Base-by-base conservation (phyloP, 352 stramenopile species). In the Phytopythium mirpurense region DNA sequence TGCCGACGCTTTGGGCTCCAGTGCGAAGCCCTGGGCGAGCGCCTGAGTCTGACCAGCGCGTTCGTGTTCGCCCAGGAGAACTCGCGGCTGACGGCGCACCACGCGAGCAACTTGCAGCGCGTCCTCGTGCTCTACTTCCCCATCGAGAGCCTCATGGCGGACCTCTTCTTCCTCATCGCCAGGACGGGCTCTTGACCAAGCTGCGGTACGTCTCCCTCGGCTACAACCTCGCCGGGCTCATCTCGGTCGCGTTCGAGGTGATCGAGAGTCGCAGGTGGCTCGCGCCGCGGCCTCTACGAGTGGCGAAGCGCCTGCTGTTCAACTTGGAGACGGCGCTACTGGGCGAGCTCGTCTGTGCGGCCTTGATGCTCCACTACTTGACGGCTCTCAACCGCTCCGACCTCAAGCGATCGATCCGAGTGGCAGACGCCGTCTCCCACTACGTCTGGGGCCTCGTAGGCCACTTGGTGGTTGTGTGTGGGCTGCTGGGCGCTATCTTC, bases 201-300 rank as follows among this genome's bases (percentile, higher is more conserved):
- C n/a, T 63, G 35, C 66, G 71, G 56, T 74, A 71, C n/a, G 64
- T 68, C 42, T 74, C 66, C 11, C 34, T 71, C 16, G 53, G 66
- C 41, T 74, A 74, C 48, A 74, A 74, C 23, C 42, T 74, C 8
- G 64, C 62, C 0, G 57, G 66, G 26, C 49, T 74, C 9, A 54
- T 74, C 44, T 71, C 66, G 21, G 61, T 74, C 55, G 49, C 67
- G 26, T 74, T 69, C 23, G 66, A 68, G 34, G 71, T 74, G 49
- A 2, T 71, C 18, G 66, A 71, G 57, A 61, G 57, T 0, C 69
- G 65, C 29, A 45, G 45, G 5, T 72, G 60, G 57, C 29, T 72
- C 36, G 38, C 35, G 11, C 54, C 63, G 26, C 37, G 46, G 19
- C 15, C 46, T 9, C 57, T 53, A 24, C 63, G 60, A 42, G 8